Percentiles rank a stretch among this genome's conserved stretches.
Evolutionary conservation across 2,329 filamentous ascomycete genomes (phyloP).

Genomic region (Pyricularia sp.): DNA sequence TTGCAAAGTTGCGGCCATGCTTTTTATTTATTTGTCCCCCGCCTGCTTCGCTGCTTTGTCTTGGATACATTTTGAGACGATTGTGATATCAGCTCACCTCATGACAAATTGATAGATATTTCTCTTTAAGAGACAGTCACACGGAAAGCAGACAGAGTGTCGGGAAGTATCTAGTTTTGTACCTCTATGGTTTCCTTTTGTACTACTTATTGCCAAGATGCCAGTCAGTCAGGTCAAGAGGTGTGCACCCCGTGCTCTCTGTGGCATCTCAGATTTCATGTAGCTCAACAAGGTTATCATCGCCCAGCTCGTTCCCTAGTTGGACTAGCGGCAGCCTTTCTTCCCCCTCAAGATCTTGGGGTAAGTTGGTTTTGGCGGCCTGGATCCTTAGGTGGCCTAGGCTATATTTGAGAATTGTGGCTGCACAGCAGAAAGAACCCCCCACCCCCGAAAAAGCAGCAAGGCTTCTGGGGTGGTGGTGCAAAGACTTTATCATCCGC

Average conservation of each 20-base stretch:
- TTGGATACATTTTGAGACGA: no score
- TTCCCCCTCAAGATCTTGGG: not conserved
- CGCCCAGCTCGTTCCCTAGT: not conserved
- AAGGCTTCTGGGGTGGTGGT: not conserved
- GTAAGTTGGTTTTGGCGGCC: not conserved
- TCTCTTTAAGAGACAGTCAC: not conserved
- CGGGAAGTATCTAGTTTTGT: not conserved
- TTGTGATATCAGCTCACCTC: no score
- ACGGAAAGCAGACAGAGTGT: not conserved
- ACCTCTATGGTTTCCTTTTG: not conserved
- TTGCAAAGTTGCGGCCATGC: not conserved
- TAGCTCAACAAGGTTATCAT: not conserved
- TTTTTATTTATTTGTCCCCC: not conserved
- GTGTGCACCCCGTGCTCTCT: not conserved
- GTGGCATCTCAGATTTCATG: not conserved
- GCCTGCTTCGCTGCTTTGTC: not conserved
- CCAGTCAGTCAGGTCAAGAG: not conserved
- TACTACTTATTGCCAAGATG: not conserved
- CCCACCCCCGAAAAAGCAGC: not conserved
- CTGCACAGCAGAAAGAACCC: not conserved
- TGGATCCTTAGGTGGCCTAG: not conserved
- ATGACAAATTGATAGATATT: not conserved
- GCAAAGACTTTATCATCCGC: not conserved
- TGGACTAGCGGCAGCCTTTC: not conserved
- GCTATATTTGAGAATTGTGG: not conserved